Base-by-base conservation (phyloP, 1,284 basidiomycete genomes). In the Sphaerobolus stellatus region DNA sequence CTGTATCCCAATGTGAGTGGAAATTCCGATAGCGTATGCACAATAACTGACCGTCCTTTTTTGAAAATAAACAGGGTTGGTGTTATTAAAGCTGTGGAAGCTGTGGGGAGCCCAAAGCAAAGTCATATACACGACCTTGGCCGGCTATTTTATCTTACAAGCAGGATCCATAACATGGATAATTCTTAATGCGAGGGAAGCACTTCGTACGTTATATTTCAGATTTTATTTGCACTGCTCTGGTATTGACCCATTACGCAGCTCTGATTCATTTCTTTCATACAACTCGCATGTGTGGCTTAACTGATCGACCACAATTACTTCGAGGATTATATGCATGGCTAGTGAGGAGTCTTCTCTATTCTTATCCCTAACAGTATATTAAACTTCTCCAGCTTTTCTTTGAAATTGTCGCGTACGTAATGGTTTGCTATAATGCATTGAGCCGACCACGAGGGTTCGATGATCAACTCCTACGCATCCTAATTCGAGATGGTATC, bases 61-160 rank as follows among this genome's bases (percentile, higher is more conserved):
- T n/a, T n/a, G n/a, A 25, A 20, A 24, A 4, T 24, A 18, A 8
- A 4, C 9, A 52, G 50, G 40, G 2, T 11, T 52, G 22, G 8
- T 52, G 22, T 9, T 52, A 8, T 31, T 52, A 18, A 52, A 52
- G 29, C 38, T 52, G 8, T 43, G 38, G 40, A 52, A 44, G 25
- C 50, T 52, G 20, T 52, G 50, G 50, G 31, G 44, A 22, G 40
- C 8, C 11, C 1, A 31, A 5, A 41, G 40, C 18, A 25, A 9
- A 14, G 6, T 44, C 14, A 14, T 52, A 18, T 16, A 43, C 27
- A 16, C 18, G 11, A 43, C 50, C n/a, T 25, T 44, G 14, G 24
- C 30, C 14, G 27, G 20, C 6, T 52, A 18, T 38, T 13, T 18
- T 18, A n/a, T 52, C 14, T 9, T 31, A 22, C 16, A 52, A 28